Base-by-base conservation (phyloP, 306 rosid species). In the Trifolium repens region DNA sequence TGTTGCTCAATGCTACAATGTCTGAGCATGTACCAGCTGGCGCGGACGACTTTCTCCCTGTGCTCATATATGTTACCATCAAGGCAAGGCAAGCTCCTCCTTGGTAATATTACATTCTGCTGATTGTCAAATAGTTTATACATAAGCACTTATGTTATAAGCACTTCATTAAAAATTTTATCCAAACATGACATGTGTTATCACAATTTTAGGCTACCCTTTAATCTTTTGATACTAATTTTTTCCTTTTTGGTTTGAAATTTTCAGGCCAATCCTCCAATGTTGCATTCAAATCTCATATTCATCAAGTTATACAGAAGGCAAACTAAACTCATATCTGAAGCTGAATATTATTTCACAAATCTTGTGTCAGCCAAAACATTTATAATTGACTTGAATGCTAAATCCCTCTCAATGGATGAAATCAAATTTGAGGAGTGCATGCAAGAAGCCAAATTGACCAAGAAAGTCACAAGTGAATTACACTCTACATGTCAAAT, bases 51-150 rank as follows among this genome's bases (percentile, higher is more conserved):
- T 89, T 91, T 74, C 94, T 91, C 58, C 92, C 94, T 49, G 89
- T 91, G 50, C 93, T 91, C 72, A 91, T 89, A 72, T 91, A 85
- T 73, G 88, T 91, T 49, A 84, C 67, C 30, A 91, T 91, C 91
- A 91, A 91, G 96, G 96, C 96, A 89, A 91, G 96, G 92, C 96
- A 85, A 91, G 96, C 90, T 71, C 71, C 9, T 67, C 71, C 88
- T 88, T 85, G 90, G 91, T 89, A 87, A 91, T 82, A 79, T 57
- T 78, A 78, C 90, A 84, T 75, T 77, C 65, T 77, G 46, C 83
- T 24, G 4, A 52, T 52, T 52, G 22, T 52, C 4, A 9, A 16
- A 0, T 52, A 16, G 58, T 16, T 52, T 43, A 43, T 43, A 32
- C 35, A 32, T 32, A 32, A 32, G 35, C 34, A 30, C 34, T 30